A percentile compares a stretch with the other conserved stretches of the same genome.
Evolutionary conservation across 495 filamentous ascomycete genomes (phyloP).

Genomic region (Bryoglossum gracile): DNA sequence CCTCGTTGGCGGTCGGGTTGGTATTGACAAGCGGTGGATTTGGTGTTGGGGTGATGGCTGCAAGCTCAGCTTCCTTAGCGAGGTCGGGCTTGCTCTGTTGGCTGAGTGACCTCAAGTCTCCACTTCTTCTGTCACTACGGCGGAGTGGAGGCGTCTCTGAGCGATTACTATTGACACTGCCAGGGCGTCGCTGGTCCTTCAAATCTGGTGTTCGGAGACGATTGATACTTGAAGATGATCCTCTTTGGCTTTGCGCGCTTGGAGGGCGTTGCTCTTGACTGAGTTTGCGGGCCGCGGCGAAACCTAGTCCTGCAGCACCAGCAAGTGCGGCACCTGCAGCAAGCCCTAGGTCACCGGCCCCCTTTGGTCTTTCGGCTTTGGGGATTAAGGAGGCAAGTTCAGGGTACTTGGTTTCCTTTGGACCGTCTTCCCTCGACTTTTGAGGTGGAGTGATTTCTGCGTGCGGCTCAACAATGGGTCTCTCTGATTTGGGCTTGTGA

Average conservation of each 20-base stretch:
- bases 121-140: slow-evolving; percentile 66
- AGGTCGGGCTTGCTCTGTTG: slow-evolving; percentile 31
- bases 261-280: slow-evolving; percentile 20
- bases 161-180: slow-evolving; percentile 49
- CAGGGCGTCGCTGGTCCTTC: slow-evolving; percentile 48
- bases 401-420: slow-evolving; percentile 17
- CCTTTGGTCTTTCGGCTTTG: slow-evolving; percentile 18
- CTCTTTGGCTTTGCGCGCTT: slow-evolving; percentile 17
- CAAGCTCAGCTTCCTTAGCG: slow-evolving; percentile 25
- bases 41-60: slow-evolving; percentile 9
- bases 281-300: slow-evolving; percentile 19
- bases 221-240: slow-evolving; percentile 37
- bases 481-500: not conserved
- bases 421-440: not conserved
- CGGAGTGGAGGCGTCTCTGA: slow-evolving; percentile 59
- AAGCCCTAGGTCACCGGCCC: slow-evolving; percentile 9
- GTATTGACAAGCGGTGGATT: slow-evolving; percentile 44
- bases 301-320: slow-evolving; percentile 18
- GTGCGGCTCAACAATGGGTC: too few relatives aligned
- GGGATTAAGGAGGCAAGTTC: slow-evolving; percentile 17
- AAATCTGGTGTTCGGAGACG: slow-evolving; percentile 52
- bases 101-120: slow-evolving; percentile 71
- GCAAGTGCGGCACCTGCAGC: slow-evolving; percentile 13
- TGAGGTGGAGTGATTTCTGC: not conserved
- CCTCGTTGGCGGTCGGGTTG: slow-evolving; percentile 76